Percentiles rank a stretch among this genome's conserved stretches.
These are phyloP conservation scores for Xylaria sp. DNA, from an alignment of 2,329 filamentous ascomycete genomes.

Conservation along the genomic window DNA sequence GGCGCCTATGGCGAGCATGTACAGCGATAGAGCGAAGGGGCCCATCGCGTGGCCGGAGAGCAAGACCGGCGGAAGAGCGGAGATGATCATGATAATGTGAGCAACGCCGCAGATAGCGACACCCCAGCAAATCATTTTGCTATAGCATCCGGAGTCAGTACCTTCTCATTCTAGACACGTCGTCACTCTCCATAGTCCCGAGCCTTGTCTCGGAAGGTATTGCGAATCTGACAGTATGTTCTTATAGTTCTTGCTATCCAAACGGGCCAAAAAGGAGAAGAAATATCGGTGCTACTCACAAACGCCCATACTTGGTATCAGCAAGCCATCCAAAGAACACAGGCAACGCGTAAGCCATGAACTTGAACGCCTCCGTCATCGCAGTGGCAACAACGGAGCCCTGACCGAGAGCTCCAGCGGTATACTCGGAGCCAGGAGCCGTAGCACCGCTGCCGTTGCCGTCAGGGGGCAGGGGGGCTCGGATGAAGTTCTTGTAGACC, in stretches of 20 bases:
- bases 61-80: constrained; percentile 41
- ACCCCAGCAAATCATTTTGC: constrained; percentile 37
- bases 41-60: constrained; percentile 51
- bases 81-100: constrained; percentile 41
- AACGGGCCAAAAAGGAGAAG: neutral
- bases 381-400: constrained; percentile 52
- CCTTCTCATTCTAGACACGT: neutral
- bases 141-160: neutral
- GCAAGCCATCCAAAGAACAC: constrained; percentile 46
- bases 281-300: constrained; percentile 2
- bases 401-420: constrained; percentile 53
- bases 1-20: constrained; percentile 60
- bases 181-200: no score
- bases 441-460: constrained; percentile 37
- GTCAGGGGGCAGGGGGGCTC: constrained; percentile 51
- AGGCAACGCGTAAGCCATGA: constrained; percentile 51
- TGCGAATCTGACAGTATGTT: no score
- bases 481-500: constrained; percentile 57
- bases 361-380: constrained; percentile 48
- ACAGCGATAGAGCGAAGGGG: constrained; percentile 63
- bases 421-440: constrained; percentile 32
- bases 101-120: constrained; percentile 39
- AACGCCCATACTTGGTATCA: constrained; percentile 46
- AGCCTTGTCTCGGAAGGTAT: no score
- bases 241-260: neutral